Conservation (phyloP, 1,139 yeast species). For the Magnusiomyces tetraspermus region DNA sequence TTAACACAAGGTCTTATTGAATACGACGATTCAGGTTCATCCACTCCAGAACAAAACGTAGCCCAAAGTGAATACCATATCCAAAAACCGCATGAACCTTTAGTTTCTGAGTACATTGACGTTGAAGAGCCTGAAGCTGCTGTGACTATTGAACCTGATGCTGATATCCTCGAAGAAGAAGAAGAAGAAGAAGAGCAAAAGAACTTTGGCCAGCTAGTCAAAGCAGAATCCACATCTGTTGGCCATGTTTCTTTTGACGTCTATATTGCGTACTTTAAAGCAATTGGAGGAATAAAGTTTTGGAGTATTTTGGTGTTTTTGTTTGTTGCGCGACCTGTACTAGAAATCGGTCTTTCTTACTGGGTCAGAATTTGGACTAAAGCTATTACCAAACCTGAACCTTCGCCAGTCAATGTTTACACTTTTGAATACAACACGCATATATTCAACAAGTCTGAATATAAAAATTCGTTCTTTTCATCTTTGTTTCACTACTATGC, state of each 20-base stretch:
- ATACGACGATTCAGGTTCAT: conserved; percentile 54
- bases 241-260: conserved; percentile 72
- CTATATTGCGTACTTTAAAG: conserved; percentile 54
- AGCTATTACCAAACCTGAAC: conserved; percentile 6
- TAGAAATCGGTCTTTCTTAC: conserved; percentile 62
- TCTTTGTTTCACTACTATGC: conserved; percentile 30
- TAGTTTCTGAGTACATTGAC: not conserved
- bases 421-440: not conserved
- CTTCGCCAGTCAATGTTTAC: not conserved
- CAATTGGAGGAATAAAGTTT: conserved; percentile 52
- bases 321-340: conserved; percentile 46
- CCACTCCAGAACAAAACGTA: not conserved
- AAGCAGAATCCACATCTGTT: conserved; percentile 73
- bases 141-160: not conserved
- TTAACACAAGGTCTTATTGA: conserved; percentile 60
- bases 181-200: conserved; percentile 14
- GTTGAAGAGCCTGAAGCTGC: not conserved
- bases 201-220: conserved; percentile 50
- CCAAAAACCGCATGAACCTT: conserved; percentile 25
- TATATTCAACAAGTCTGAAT: not conserved
- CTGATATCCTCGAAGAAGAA: conserved; percentile 6
- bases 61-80: conserved; percentile 16
- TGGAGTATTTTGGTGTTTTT: conserved; percentile 41
- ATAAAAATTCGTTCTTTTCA: not conserved
- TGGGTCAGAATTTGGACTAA: conserved; percentile 79